phyloP scores from a whole-genome alignment of 768 basidiomycete species.

The Panaeolus cyanescens region DNA sequence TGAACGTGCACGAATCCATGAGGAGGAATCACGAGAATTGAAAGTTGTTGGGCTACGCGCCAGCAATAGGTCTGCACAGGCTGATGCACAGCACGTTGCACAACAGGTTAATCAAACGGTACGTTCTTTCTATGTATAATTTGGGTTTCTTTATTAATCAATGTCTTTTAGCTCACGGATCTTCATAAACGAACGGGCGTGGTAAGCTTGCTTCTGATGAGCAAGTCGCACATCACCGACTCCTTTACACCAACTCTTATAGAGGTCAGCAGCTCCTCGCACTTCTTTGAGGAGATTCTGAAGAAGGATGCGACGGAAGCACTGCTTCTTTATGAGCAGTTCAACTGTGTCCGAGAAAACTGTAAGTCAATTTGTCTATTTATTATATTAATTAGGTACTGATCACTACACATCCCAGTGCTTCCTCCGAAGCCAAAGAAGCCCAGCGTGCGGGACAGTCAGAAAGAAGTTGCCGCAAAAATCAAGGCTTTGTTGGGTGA shows the following conservation, averaged over 20 bases:
- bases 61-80: conserved; percentile 1
- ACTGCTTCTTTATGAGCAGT: neutral
- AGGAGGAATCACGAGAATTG: neutral
- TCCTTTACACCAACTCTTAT: neutral
- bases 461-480: too few relatives aligned
- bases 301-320: neutral
- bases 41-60: neutral
- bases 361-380: neutral
- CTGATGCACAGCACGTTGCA: neutral
- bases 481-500: too few relatives aligned
- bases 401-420: too few relatives aligned
- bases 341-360: neutral
- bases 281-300: conserved; percentile 1
- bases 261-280: neutral
- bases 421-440: too few relatives aligned
- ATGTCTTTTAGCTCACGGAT: neutral
- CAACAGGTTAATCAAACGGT: conserved; percentile 1
- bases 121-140: neutral
- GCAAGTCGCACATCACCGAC: conserved; percentile 2
- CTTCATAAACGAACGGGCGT: conserved; percentile 2
- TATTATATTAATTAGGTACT: neutral
- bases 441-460: too few relatives aligned
- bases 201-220: conserved; percentile 1
- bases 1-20: neutral
- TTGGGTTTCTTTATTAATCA: neutral